Evolutionary conservation across 1,139 yeast genomes (phyloP).

Genomic region (Saccharomyces hybrid): DNA sequence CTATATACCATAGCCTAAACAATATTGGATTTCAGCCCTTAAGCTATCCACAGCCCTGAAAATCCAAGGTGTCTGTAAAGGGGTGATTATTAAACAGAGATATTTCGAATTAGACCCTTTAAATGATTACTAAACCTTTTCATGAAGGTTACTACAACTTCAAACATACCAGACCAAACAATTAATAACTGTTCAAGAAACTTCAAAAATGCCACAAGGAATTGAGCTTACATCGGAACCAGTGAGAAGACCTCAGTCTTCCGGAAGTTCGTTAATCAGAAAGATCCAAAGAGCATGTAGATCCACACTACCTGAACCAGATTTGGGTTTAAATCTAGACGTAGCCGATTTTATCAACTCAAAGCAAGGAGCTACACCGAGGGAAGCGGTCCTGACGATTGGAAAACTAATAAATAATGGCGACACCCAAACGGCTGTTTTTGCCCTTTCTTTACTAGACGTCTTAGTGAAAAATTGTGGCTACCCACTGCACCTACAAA

Average conservation of each 20-base stretch:
- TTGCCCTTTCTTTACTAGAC: slow-evolving; percentile 58
- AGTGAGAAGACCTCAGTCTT: slow-evolving; percentile 25
- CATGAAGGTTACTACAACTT: not conserved
- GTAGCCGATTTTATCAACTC: slow-evolving; percentile 90
- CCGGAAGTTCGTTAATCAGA: slow-evolving; percentile 40
- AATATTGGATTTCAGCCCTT: not conserved
- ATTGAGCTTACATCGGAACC: slow-evolving; percentile 31
- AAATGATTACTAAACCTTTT: not conserved
- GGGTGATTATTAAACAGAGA: not conserved
- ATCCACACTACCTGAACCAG: slow-evolving; percentile 78
- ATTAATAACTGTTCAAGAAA: not conserved
- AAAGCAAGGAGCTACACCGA: slow-evolving; percentile 82
- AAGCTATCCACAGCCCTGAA: not conserved
- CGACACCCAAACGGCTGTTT: slow-evolving; percentile 68
- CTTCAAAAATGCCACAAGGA: slow-evolving; percentile 12
- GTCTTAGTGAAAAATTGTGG: slow-evolving; percentile 96
- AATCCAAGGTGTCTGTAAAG: not conserved
- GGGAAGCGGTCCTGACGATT: slow-evolving; percentile 90
- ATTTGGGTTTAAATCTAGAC: slow-evolving; percentile 78
- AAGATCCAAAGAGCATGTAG: slow-evolving; percentile 83
- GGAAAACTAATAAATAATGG: slow-evolving; percentile 76
- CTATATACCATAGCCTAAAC: not conserved
- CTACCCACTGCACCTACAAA: slow-evolving; percentile 90
- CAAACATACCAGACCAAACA: not conserved
- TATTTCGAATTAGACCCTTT: not conserved